Base-by-base conservation (phyloP, 2,329 filamentous ascomycete species). In the Fusarium goolgardi region DNA sequence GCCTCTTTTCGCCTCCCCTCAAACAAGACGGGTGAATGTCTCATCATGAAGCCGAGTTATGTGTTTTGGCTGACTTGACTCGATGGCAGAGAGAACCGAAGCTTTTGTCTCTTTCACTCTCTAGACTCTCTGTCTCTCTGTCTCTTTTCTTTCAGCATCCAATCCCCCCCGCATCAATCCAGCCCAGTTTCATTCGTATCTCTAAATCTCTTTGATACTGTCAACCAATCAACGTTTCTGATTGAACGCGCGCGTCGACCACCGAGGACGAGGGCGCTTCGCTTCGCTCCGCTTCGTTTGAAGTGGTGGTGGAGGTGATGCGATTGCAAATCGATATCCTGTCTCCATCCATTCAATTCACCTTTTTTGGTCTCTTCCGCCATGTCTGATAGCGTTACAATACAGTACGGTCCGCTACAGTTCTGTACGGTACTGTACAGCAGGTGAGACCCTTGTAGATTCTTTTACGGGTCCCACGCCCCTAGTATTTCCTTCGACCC, bases 191-290 rank as follows among this genome's bases (percentile, higher is more conserved):
- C 39, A 52, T 63, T 45, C 56, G 20, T 32, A 47, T 25, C 37
- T 55, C 21, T 32, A 21, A 27, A 52, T 39, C 47, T 51, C 53
- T 25, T 64, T 29, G 25, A 49, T 51, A 9, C 34, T 51, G 5
- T 25, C 6, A 16, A 6, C 55, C 58, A 53, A 58, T 59, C 49
- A 41, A 18, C 46, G 15, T 46, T 34, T 18, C 32, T 13, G 31
- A 31, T 41, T 43, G 52, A 61, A 55, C 66, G 66, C 65, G 66
- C 66, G 56, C 57, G 40, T 66, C 53, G 35, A 63, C 35, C 43
- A 34, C 37, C 57, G 49, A 69, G 51, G 44, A 37, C 45, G 52
- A 69, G 46, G 58, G 63, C 56, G 51, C 47, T 54, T 50, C 46
- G 46, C 46, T 49, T 49, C 31, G 46, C 32, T 45, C n/a, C n/a